Conservation (phyloP, 371 early-diverging fungal species). For the Umbelopsis sp. region DNA sequence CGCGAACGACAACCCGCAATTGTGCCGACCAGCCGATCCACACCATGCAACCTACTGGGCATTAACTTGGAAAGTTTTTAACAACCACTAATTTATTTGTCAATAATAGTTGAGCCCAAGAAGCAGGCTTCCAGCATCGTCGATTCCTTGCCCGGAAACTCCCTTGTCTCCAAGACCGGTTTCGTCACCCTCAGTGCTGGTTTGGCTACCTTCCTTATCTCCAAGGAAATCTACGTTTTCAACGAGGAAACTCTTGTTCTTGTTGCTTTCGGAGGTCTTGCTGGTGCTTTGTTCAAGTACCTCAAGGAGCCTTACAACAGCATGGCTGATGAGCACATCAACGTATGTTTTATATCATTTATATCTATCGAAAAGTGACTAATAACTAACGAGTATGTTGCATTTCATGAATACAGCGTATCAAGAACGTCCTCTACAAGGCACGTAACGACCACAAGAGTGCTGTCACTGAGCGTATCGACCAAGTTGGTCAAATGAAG, state of each 20-base stretch:
- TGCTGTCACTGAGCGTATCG: slow-evolving; percentile 86
- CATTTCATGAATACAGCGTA: slow-evolving; percentile 48
- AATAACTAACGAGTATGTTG: neutral
- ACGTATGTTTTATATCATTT: slow-evolving; percentile 42
- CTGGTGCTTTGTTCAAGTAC: slow-evolving; percentile 73
- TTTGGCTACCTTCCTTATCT: slow-evolving; percentile 85
- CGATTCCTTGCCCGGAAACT: slow-evolving; percentile 90
- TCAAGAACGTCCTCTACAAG: slow-evolving; percentile 77
- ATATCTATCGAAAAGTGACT: neutral
- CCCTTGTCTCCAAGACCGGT: slow-evolving; percentile 86
- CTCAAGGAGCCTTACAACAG: slow-evolving; percentile 86
- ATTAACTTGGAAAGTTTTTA: neutral
- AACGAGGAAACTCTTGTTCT: slow-evolving; percentile 93
- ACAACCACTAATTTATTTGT: neutral
- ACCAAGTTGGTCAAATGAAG: slow-evolving; percentile 89
- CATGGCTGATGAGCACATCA: slow-evolving; percentile 84
- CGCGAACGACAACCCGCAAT: too few relatives aligned
- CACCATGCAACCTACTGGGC: too few relatives aligned
- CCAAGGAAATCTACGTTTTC: slow-evolving; percentile 96
- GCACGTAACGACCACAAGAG: slow-evolving; percentile 93
- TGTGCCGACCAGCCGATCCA: too few relatives aligned
- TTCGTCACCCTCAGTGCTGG: slow-evolving; percentile 85
- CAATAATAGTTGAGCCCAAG: slow-evolving; percentile 49
- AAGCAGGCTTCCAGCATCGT: slow-evolving; percentile 86
- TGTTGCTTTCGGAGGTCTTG: slow-evolving; percentile 74